Base-by-base conservation (phyloP, 805 yeast species). In the Tetrapisispora nanseiensis region DNA sequence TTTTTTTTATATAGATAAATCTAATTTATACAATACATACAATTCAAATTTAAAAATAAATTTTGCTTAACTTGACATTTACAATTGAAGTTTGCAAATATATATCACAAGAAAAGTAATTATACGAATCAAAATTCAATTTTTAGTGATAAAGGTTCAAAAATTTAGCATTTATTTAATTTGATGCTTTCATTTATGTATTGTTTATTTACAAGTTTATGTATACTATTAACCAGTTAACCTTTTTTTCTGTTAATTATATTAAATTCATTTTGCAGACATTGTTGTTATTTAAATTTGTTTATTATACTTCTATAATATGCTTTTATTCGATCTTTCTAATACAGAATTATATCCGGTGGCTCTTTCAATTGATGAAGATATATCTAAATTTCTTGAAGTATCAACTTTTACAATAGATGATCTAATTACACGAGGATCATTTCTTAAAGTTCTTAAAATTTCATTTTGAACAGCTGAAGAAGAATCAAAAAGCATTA, bases 371-470 rank as follows among this genome's bases (percentile, higher is more conserved):
- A 77, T 63, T 1, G 86, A 75, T 20, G 78, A 65, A 18, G 80
- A 79, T 15, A 72, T 70, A 48, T 77, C 78, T 45, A 80, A 67
- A 30, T 65, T 66, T 47, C 70, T 68, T 27, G 63, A 65, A 48
- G 75, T 72, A 50, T 75, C 71, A 41, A 79, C 78, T 59, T 78
- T 85, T 42, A 82, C 71, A 29, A 89, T 71, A 44, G 77, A 75
- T 19, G 90, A 76, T 58, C 96, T 75, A 46, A 90, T 76, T 48
- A 92, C 82, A 66, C 97, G 81, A 23, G 97, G 97, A 62, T 90
- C 98, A 46, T 78, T 75, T 55, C 81, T 78, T 49, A 90, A 66
- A 4, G 92, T 78, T 65, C 95, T 75, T 49, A 80, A 65, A 44
- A 92, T 76, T 66, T 87, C 95, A 39, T 80, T 75, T 62, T 90